Percentiles rank a stretch among this genome's conserved stretches.
phyloP scores from a whole-genome alignment of 2,329 filamentous ascomycete species.

The Lizonia empirigonia region DNA sequence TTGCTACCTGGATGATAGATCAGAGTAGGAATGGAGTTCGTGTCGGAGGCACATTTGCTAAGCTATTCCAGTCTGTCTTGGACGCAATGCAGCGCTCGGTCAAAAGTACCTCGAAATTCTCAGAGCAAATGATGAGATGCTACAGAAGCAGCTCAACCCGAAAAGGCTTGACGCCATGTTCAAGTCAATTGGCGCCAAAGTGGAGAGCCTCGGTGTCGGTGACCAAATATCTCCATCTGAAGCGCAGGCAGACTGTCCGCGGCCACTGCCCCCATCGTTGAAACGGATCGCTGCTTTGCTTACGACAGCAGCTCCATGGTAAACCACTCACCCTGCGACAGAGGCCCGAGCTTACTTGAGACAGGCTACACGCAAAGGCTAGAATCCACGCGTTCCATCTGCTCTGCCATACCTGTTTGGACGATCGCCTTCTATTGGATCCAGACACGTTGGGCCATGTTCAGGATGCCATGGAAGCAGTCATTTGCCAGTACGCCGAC shows the following conservation, averaged over 20 bases:
- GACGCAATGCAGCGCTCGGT: slow-evolving; percentile 44
- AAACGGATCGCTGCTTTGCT: slow-evolving; percentile 33
- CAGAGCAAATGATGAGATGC: slow-evolving; percentile 33
- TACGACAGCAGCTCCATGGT: slow-evolving; percentile 34
- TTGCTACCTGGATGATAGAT: slow-evolving; percentile 52
- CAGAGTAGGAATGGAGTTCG: slow-evolving; percentile 30
- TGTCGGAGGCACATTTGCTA: slow-evolving; percentile 8
- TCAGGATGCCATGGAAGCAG: slow-evolving; percentile 40
- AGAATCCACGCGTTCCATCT: slow-evolving; percentile 32
- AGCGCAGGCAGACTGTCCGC: slow-evolving; percentile 13
- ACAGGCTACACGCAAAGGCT: slow-evolving; percentile 30
- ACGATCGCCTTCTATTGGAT: slow-evolving; percentile 37
- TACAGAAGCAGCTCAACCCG: slow-evolving; percentile 48
- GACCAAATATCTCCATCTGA: slow-evolving; percentile 15
- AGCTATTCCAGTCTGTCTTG: slow-evolving; percentile 34
- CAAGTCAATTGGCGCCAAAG: slow-evolving; percentile 59
- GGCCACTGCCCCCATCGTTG: slow-evolving; percentile 28
- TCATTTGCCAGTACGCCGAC: slow-evolving; percentile 37
- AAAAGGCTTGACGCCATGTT: slow-evolving; percentile 60
- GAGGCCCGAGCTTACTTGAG: slow-evolving; percentile 9
- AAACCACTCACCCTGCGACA: background rate
- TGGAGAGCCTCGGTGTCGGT: slow-evolving; percentile 7
- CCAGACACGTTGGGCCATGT: slow-evolving; percentile 25
- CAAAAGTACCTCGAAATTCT: slow-evolving; percentile 44
- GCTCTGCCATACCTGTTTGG: slow-evolving; percentile 40